Base-by-base conservation (phyloP, 371 early-diverging fungal species). In the Blakeslea trispora region DNA sequence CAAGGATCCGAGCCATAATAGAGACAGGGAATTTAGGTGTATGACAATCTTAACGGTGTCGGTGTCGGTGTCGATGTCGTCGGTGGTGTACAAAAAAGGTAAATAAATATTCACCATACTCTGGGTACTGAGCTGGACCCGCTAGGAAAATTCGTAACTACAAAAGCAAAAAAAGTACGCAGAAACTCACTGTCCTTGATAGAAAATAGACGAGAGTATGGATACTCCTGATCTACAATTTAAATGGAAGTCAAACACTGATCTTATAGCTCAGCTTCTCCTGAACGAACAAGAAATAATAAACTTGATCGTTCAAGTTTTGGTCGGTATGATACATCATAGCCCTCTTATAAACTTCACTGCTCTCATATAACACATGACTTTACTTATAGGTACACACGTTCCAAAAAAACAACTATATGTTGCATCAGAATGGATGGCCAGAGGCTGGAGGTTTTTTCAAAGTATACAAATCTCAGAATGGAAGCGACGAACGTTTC, bases 51-150 rank as follows among this genome's bases (percentile, higher is more conserved):
- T 49, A 21, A 45, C 22, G 45, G 45, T 21, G 10, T 45, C 18
- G 45, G 23, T 21, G 22, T 14, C 45, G 22, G 7, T 28, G 91
- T 94, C n/a, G n/a, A n/a, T n/a, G n/a, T n/a, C n/a, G n/a, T n/a
- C n/a, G n/a, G n/a, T n/a, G n/a, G n/a, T n/a, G n/a, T n/a, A n/a
- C n/a, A n/a, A n/a, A n/a, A n/a, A n/a, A n/a, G n/a, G n/a, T n/a
- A n/a, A n/a, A n/a, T n/a, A n/a, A n/a, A n/a, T n/a, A n/a, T n/a
- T n/a, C 43, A 42, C 43, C 43, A 42, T 42, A 42, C 43, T 42
- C 43, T 9, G 43, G 43, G 43, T 42, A 17, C 43, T 17, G 43
- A 42, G 43, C 43, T 17, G 43, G 43, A 42, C 43, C 43, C 43
- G 43, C 43, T 42, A 42, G 43, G 17, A 42, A 42, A 42, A 42